Conservation (phyloP, 2,329 filamentous ascomycete genomes). For the Colletotrichum coccodes region DNA sequence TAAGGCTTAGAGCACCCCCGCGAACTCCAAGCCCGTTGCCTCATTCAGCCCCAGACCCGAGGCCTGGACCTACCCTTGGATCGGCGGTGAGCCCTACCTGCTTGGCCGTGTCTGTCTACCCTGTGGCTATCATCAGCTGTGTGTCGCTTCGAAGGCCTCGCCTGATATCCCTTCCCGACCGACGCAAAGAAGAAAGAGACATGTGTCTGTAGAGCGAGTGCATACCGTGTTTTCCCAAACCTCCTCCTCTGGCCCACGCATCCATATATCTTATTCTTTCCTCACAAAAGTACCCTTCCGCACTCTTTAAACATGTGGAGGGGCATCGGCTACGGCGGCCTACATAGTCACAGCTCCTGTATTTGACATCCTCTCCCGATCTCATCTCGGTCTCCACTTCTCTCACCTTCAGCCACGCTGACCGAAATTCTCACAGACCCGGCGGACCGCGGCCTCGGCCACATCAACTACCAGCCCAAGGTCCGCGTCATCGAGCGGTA, state of each 20-base stretch:
- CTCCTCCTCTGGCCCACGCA: neutral
- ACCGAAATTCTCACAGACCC: conserved; percentile 57
- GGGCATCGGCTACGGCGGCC: conserved; percentile 34
- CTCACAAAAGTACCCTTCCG: neutral
- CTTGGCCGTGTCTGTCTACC: conserved; percentile 4
- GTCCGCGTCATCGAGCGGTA: conserved; percentile 92
- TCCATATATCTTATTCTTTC: neutral
- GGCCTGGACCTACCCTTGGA: conserved; percentile 3
- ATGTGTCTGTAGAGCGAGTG: conserved; percentile 28
- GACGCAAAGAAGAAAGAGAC: conserved; percentile 2
- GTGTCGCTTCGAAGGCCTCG: conserved; percentile 22
- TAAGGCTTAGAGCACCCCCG: conserved; percentile 27
- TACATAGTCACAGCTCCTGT: conserved; percentile 34
- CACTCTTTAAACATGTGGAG: conserved; percentile 31
- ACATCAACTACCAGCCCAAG: conserved; percentile 74
- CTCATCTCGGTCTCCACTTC: conserved; percentile 22
- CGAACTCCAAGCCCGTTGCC: conserved; percentile 25
- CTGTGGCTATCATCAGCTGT: conserved; percentile 15
- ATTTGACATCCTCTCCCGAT: conserved; percentile 20
- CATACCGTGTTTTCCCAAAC: conserved; percentile 16
- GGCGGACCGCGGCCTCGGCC: conserved; percentile 58
- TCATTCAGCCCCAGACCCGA: conserved; percentile 25
- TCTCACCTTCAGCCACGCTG: conserved; percentile 41
- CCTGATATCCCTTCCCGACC: neutral
- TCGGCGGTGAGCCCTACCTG: conserved; percentile 30